These are phyloP conservation scores for Xylaria sp. DNA, from an alignment of 2,329 filamentous ascomycete species.

Conservation along the genomic window DNA sequence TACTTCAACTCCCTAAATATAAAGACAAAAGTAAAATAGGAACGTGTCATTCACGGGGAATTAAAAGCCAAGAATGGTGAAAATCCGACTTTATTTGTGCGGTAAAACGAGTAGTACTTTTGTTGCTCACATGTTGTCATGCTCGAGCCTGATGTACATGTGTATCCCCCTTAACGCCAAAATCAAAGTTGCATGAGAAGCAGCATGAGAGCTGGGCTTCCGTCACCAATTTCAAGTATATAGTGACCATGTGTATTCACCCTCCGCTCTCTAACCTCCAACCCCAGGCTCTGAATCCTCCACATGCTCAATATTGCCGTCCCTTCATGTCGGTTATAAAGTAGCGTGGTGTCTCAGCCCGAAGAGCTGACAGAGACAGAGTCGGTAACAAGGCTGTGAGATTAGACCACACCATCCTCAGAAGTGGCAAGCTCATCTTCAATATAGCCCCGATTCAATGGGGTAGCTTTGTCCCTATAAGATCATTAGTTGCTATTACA, in stretches of 20 bases:
- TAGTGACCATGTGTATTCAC: neutral
- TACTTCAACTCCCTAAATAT: neutral
- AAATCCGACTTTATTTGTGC: neutral
- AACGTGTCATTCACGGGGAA: neutral
- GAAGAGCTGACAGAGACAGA: neutral
- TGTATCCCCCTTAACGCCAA: constrained; percentile 2
- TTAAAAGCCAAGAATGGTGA: neutral
- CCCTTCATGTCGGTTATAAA: neutral
- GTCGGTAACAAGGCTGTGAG: neutral
- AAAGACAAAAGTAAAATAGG: neutral
- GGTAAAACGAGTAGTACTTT: neutral
- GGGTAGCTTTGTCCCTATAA: neutral
- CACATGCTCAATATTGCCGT: neutral
- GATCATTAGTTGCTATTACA: constrained; percentile 9
- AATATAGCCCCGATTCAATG: neutral
- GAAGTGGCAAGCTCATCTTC: neutral
- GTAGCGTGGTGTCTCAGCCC: neutral
- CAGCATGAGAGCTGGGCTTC: neutral
- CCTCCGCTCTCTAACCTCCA: neutral
- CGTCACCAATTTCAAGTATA: constrained; percentile 1
- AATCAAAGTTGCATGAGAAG: constrained; percentile 16
- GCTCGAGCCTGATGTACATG: neutral
- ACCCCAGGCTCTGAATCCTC: neutral
- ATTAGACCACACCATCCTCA: constrained; percentile 11
- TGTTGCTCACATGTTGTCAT: neutral